Evolutionary conservation across 345 rosid species (phyloP).

Genomic region (Salix brachista): DNA sequence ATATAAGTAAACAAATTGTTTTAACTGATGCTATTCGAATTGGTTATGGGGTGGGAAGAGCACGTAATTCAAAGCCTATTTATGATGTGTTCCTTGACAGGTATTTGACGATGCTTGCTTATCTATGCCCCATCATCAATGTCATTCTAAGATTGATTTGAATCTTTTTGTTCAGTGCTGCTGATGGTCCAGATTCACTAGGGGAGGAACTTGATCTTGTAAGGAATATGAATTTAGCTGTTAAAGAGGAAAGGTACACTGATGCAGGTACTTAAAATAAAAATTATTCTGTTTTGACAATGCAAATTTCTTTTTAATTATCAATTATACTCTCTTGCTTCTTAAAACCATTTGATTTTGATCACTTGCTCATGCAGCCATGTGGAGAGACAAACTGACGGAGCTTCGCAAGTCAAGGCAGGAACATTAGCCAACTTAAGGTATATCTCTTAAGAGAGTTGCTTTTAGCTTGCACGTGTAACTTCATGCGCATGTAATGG

Average conservation of each 20-base stretch:
- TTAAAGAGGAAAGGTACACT: slow-evolving; percentile 67
- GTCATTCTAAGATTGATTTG: slow-evolving; percentile 21
- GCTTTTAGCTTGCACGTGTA: background rate
- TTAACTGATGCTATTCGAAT: slow-evolving; percentile 69
- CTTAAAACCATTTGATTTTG: background rate
- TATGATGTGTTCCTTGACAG: slow-evolving; percentile 83
- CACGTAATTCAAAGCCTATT: slow-evolving; percentile 41
- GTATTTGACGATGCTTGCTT: slow-evolving; percentile 24
- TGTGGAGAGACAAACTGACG: slow-evolving; percentile 67
- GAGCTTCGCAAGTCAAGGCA: slow-evolving; percentile 49
- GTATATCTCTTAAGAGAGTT: background rate
- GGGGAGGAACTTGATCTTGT: slow-evolving; percentile 66
- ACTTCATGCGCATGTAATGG: background rate
- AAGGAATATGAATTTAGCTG: slow-evolving; percentile 64
- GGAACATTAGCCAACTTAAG: slow-evolving; percentile 18
- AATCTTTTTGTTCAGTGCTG: slow-evolving; percentile 54
- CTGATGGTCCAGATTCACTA: slow-evolving; percentile 68
- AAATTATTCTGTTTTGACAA: background rate
- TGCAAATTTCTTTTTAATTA: background rate
- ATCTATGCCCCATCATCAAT: background rate
- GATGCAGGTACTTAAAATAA: slow-evolving; percentile 66
- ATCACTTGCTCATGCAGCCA: slow-evolving; percentile 45
- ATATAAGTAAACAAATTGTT: slow-evolving; percentile 71
- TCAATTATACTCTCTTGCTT: background rate
- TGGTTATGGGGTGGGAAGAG: slow-evolving; percentile 59